Evolutionary conservation across 2,329 filamentous ascomycete genomes (phyloP).

Genomic region (Calonectria ilicicola): DNA sequence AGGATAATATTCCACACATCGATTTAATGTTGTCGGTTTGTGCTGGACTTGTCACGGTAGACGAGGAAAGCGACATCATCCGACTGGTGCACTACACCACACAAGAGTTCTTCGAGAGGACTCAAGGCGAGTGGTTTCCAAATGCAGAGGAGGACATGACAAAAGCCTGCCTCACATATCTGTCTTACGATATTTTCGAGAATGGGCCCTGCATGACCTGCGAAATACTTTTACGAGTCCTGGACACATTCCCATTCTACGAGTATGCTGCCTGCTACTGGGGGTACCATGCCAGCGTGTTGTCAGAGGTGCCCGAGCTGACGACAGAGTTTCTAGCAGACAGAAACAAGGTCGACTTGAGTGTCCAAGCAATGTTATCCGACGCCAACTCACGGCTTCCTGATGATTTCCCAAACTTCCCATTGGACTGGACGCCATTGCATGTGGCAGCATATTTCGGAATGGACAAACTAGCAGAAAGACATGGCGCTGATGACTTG

Average conservation of each 20-base stretch:
- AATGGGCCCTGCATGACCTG: neutral
- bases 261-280: neutral
- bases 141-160: conserved; percentile 1
- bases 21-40: conserved; percentile 52
- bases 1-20: conserved; percentile 48
- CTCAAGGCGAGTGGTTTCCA: conserved; percentile 6
- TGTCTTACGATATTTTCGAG: conserved; percentile 1
- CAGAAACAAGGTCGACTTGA: neutral
- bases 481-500: neutral
- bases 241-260: neutral
- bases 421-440: neutral
- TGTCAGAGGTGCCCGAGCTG: neutral
- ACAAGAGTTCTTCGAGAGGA: conserved; percentile 4
- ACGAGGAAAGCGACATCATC: conserved; percentile 52
- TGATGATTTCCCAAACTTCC: neutral
- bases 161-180: neutral
- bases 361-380: neutral
- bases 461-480: neutral
- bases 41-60: conserved; percentile 55
- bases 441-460: neutral
- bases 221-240: neutral
- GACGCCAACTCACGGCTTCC: neutral
- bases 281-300: neutral
- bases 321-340: neutral
- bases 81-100: conserved; percentile 58